A percentile compares a stretch with the other conserved stretches of the same genome.
phyloP scores from a whole-genome alignment of 1,284 basidiomycete genomes.

The Sporisorium iseilematis-ciliati region DNA sequence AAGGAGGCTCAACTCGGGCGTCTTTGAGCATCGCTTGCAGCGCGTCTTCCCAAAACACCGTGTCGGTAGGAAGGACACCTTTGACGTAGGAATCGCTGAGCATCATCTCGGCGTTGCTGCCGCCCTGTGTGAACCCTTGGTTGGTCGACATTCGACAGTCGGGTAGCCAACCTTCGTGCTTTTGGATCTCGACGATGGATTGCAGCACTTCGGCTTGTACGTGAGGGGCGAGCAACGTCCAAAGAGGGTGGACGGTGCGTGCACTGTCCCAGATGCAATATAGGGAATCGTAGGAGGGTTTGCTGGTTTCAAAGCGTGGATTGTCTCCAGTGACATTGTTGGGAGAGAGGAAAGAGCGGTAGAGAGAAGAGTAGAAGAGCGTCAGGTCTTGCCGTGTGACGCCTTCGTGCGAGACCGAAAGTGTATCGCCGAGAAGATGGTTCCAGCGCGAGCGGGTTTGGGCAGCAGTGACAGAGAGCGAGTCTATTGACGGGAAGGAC shows the following conservation, averaged over 20 bases:
- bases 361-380: slow-evolving; percentile 75
- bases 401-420: slow-evolving; percentile 22
- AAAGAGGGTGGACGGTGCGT: slow-evolving; percentile 35
- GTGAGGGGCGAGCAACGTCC: slow-evolving; percentile 26
- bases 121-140: slow-evolving; percentile 59
- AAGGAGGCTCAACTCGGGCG: slow-evolving; percentile 40
- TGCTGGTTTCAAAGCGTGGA: slow-evolving; percentile 76
- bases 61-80: slow-evolving; percentile 45
- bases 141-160: slow-evolving; percentile 69
- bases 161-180: slow-evolving; percentile 71
- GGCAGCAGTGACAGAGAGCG: slow-evolving; percentile 11
- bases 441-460: slow-evolving; percentile 33
- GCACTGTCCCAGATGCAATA: slow-evolving; percentile 77
- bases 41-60: slow-evolving; percentile 55
- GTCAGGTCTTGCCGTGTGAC: slow-evolving; percentile 63
- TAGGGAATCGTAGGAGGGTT: slow-evolving; percentile 75
- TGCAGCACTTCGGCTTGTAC: slow-evolving; percentile 38
- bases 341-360: slow-evolving; percentile 77
- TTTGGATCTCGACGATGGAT: slow-evolving; percentile 73
- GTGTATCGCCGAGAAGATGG: slow-evolving; percentile 15
- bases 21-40: slow-evolving; percentile 57
- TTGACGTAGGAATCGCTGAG: slow-evolving; percentile 67
- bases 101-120: slow-evolving; percentile 63
- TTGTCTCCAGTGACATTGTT: slow-evolving; percentile 81
- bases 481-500: slow-evolving; percentile 4